Conservation (phyloP, 495 filamentous ascomycete genomes). For the Annulohypoxylon bovei region DNA sequence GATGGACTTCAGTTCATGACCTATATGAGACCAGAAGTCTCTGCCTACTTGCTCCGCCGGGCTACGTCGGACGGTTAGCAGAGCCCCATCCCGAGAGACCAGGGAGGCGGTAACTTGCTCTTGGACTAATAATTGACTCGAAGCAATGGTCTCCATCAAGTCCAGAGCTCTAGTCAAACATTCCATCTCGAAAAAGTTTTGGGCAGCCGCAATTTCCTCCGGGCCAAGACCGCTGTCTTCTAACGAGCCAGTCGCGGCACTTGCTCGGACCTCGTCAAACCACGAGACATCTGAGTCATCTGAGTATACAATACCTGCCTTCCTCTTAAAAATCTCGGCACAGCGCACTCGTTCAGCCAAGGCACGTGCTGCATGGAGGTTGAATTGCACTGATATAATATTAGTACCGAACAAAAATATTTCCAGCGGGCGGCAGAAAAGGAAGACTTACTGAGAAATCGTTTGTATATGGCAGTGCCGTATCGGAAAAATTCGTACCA, state of each 20-base stretch:
- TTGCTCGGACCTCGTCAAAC: slow-evolving; percentile 54
- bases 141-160: slow-evolving; percentile 66
- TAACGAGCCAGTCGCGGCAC: slow-evolving; percentile 48
- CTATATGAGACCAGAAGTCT: slow-evolving; percentile 57
- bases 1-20: slow-evolving; percentile 50
- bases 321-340: slow-evolving; percentile 53
- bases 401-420: slow-evolving; percentile 44
- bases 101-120: slow-evolving; percentile 47
- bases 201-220: slow-evolving; percentile 60
- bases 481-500: slow-evolving; percentile 75
- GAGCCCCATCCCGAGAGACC: neutral
- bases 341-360: slow-evolving; percentile 62
- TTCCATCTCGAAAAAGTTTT: slow-evolving; percentile 78
- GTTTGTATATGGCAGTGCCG: slow-evolving; percentile 75
- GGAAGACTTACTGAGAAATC: slow-evolving; percentile 70
- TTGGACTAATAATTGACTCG: slow-evolving; percentile 54
- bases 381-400: slow-evolving; percentile 53
- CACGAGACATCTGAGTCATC: slow-evolving; percentile 50
- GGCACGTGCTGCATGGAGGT: slow-evolving; percentile 72
- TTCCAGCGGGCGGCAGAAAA: neutral
- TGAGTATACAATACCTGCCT: slow-evolving; percentile 46
- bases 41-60: slow-evolving; percentile 46
- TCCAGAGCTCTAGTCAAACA: slow-evolving; percentile 72
- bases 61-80: slow-evolving; percentile 31
- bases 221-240: slow-evolving; percentile 46